phyloP scores from a whole-genome alignment of 1,284 basidiomycete species.

The Agaricales sp. region DNA sequence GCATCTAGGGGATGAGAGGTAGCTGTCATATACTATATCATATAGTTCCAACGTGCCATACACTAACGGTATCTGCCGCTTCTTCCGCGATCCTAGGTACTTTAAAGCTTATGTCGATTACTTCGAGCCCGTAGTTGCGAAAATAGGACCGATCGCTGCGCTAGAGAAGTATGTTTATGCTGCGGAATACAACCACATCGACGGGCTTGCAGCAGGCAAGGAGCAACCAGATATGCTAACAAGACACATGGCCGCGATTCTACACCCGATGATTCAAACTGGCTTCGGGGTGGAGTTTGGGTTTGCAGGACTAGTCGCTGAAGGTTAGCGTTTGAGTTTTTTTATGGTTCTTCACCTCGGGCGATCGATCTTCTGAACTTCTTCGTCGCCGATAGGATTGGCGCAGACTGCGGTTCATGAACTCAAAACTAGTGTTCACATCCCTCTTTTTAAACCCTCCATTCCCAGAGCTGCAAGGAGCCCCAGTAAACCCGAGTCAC shows the following conservation, averaged over 20 bases:
- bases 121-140: background rate
- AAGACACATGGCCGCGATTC: conserved; percentile 12
- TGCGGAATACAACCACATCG: conserved; percentile 12
- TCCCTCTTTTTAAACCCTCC: background rate
- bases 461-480: no score
- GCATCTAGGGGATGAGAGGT: background rate
- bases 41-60: background rate
- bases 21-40: background rate
- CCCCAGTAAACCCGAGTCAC: background rate
- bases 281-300: conserved; percentile 22
- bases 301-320: conserved; percentile 18
- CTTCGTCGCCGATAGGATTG: background rate
- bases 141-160: background rate
- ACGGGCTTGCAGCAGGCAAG: background rate
- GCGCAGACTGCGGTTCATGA: background rate
- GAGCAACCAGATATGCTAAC: conserved; percentile 11
- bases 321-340: conserved; percentile 13
- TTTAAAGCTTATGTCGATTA: background rate
- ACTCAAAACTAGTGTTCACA: background rate
- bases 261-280: conserved; percentile 19
- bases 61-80: background rate
- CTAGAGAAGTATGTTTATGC: background rate
- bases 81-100: background rate
- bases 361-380: no score
- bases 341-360: no score